phyloP scores from a whole-genome alignment of 192 early-diverging fungal species.

The Backusella morwellensis region DNA sequence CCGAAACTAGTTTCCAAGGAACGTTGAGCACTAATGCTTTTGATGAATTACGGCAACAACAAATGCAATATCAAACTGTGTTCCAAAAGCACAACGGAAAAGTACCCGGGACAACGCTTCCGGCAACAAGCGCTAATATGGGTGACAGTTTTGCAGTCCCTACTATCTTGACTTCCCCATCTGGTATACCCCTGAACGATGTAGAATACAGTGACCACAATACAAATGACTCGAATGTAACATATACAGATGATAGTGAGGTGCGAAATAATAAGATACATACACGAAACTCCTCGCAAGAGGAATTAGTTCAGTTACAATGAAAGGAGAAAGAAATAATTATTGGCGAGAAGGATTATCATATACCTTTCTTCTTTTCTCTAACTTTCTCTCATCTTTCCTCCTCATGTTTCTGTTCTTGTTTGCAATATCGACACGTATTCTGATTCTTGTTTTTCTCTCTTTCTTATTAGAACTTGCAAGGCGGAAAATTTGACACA shows the following conservation, averaged over 20 bases:
- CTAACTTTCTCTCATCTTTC: background rate
- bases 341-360: background rate
- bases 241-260: slow-evolving; percentile 2
- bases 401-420: background rate
- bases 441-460: background rate
- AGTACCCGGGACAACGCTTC: background rate
- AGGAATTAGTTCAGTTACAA: background rate
- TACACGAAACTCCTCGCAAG: background rate
- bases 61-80: background rate
- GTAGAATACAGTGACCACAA: background rate
- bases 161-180: background rate
- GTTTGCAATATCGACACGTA: background rate
- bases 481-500: background rate
- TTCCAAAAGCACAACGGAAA: background rate
- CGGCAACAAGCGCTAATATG: background rate
- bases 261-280: slow-evolving; percentile 2
- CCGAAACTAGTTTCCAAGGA: slow-evolving; percentile 11
- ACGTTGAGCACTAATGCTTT: slow-evolving; percentile 19
- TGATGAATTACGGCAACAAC: slow-evolving; percentile 15
- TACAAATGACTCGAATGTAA: background rate
- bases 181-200: slow-evolving; percentile 3
- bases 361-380: background rate
- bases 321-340: background rate
- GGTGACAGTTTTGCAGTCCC: background rate
- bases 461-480: background rate